Evolutionary conservation across 176 grass and related monocot genomes (phyloP), one percentile per base, ranked within the genome.

Genomic region (Phoenix dactylifera): DNA sequence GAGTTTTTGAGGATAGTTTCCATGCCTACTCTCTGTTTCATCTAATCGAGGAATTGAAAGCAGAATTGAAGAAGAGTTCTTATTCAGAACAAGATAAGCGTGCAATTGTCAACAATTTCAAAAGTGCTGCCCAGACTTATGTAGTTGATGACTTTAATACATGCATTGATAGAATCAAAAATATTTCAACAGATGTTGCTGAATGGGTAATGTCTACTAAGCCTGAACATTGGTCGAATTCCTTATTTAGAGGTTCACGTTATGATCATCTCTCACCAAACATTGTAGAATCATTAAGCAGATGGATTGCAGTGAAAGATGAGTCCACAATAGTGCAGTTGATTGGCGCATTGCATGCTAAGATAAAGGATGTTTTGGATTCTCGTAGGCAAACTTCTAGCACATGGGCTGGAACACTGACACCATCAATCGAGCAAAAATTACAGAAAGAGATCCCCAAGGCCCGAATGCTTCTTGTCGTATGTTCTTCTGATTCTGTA

Each of bases 141-240:
- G 85, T 35, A 50, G 64, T 97, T 17, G 92, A 97, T 61, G 92
- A 97, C 65, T 97, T 97, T 70, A 97, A 97, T 52, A 54, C 66
- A 17, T 88, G 87, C 18, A 85, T 91, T 76, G 84, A 88, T 58
- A 85, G 72, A 74, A 97, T 97, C 68, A 85, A 84, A 24, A 90
- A 80, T 52, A 72, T 88, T 79, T 96, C 92, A 48, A 58, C 65
- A 55, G 92, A 96, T 76, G 86, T 80, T 69, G 86, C 83, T 51
- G 87, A 96, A 1, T 90, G 92, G 92, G 72, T 90, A 72, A 79
- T 96, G 74, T 77, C 80, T 63, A 88, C 80, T 63, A 96, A 90
- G 63, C 92, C 92, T 48, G 92, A 90, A 60, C 76, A 90, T 66
- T 96, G 92, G 87, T 96, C 92, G 18, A 87, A 97, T 70, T 78